Base-by-base conservation (phyloP, 805 yeast species). In the Dipodascus geniculatus region DNA sequence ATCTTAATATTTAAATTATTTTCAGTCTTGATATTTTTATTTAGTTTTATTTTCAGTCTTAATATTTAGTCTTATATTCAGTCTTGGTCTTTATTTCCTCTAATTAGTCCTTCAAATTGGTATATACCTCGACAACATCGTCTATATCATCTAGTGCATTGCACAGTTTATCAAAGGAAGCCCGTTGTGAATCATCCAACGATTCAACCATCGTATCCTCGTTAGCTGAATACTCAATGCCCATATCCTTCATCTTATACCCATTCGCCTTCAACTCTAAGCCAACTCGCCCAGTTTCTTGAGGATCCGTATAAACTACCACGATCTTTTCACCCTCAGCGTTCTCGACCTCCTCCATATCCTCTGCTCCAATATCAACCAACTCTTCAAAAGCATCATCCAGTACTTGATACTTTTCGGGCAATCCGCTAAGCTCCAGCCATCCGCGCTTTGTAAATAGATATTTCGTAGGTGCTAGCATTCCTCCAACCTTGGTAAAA, bases 371-470 rank as follows among this genome's bases (percentile, higher is more conserved):
- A 55, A 57, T 63, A n/a, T 85, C 88, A 20, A 87, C 70, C 4
- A 88, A 80, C 38, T 73, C 76, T 54, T 90, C 97, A 60, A 90
- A 78, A 1, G 85, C 74, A 17, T 76, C 79, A 61, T 90, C 96
- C 68, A 62, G 22, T 74, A 65, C 55, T 42, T 42, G 11, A 33
- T 51, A 53, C n/a, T 48, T 59, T 42, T 53, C 51, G 9, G 55
- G 55, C 31, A 61, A 52, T 49, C 74, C 78, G 11, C 11, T 11
- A 16, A 87, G 67, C 22, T 80, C 69, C 44, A 90, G 74, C 64
- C 80, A 80, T 1, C 99, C 99, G 56, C 79, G 80, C 57, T 82
- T 77, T 54, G 85, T 83, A 70, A 91, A 91, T 70, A 85, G 75
- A 64, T 80, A 91, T 52, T 76, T 67, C 17, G 95, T 83, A 6